phyloP scores from a whole-genome alignment of 78 protist species.

The Dictyostelium firmibasis region DNA sequence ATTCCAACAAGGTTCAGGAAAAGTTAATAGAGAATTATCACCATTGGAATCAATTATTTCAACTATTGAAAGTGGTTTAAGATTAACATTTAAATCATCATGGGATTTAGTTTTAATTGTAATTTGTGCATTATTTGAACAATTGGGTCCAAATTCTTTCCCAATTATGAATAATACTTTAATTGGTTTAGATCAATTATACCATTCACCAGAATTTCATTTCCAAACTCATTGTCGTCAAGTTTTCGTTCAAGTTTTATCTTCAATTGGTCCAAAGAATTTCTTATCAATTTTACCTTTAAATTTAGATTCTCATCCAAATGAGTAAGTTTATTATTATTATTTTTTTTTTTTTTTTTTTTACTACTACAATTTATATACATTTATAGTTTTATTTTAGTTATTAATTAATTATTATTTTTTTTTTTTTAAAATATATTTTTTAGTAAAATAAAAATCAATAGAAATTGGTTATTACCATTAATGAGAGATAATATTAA shows the following conservation, averaged over 20 bases:
- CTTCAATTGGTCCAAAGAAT: conserved; percentile 52
- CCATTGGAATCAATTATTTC: conserved; percentile 14
- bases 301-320: conserved; percentile 44
- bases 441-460: neutral
- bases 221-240: conserved; percentile 10
- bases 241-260: neutral
- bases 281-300: conserved; percentile 39
- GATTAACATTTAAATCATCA: conserved; percentile 28
- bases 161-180: conserved; percentile 20
- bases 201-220: conserved; percentile 7
- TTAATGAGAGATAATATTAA: conserved; percentile 34
- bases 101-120: conserved; percentile 31
- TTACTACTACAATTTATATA: neutral
- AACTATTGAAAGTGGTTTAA: conserved; percentile 4
- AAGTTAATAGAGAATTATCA: neutral
- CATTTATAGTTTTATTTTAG: neutral
- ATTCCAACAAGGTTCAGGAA: neutral
- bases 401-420: neutral
- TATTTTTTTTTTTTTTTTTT: neutral
- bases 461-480: conserved; percentile 48
- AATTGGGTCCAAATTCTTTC: conserved; percentile 27
- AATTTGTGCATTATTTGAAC: conserved; percentile 13
- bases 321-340: neutral
- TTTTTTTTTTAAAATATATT: neutral
- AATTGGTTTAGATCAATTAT: neutral